phyloP scores from a whole-genome alignment of 2,329 filamentous ascomycete species.

The Mycosphaerella sp. region DNA sequence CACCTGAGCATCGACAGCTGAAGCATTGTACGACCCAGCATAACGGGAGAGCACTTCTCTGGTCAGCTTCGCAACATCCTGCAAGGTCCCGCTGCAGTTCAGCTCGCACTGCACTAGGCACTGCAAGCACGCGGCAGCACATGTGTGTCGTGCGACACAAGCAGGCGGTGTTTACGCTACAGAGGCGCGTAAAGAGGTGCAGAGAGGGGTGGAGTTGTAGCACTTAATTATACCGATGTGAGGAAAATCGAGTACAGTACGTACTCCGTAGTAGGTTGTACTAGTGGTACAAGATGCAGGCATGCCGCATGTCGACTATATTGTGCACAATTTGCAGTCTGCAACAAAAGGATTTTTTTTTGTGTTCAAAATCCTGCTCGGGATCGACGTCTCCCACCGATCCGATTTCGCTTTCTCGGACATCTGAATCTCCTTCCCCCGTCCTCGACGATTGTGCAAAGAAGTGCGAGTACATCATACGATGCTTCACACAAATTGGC shows the following conservation, averaged over 20 bases:
- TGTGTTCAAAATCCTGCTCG: neutral
- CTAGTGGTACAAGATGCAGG: neutral
- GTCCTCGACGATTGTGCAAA: too few relatives aligned
- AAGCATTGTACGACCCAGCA: neutral
- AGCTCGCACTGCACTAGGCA: conserved; percentile 4
- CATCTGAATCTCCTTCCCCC: too few relatives aligned
- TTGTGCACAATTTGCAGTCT: neutral
- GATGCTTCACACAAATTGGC: too few relatives aligned
- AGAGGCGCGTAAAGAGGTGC: neutral
- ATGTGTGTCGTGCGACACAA: conserved; percentile 2
- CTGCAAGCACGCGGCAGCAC: conserved; percentile 5
- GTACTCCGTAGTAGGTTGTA: too few relatives aligned
- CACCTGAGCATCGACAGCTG: conserved; percentile 3
- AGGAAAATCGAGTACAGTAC: neutral
- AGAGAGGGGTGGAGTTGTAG: neutral
- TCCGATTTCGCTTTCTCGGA: neutral
- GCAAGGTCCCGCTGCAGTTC: conserved; percentile 10
- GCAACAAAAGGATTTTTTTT: neutral
- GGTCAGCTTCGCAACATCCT: neutral
- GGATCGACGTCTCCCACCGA: neutral
- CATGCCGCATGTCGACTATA: neutral
- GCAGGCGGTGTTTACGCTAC: neutral
- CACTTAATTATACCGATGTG: neutral
- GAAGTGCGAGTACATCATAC: too few relatives aligned
- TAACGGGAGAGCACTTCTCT: neutral